Conservation (phyloP, 2,329 filamentous ascomycete species). For the Orbilia blumenaviensis region DNA sequence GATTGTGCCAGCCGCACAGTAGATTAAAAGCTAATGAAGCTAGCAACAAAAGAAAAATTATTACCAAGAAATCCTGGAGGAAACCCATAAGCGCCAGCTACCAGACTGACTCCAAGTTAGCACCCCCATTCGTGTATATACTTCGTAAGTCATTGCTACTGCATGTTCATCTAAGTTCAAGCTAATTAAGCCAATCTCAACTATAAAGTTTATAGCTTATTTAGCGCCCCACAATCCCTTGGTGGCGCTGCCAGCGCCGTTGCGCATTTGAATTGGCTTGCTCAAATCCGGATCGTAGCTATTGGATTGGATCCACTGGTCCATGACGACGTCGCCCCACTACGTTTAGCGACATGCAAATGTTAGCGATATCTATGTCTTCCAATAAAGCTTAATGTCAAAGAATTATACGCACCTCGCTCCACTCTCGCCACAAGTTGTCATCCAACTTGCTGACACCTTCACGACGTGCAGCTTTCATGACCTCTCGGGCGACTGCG, state of each 20-base stretch:
- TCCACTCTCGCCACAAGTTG: constrained; percentile 49
- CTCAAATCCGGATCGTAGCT: constrained; percentile 46
- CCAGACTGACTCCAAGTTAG: constrained; percentile 17
- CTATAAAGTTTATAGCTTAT: neutral
- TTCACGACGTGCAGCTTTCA: constrained; percentile 86
- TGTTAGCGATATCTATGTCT: constrained; percentile 21
- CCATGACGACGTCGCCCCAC: constrained; percentile 53
- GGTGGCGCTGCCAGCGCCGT: neutral
- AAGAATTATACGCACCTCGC: constrained; percentile 39
- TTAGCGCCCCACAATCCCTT: constrained; percentile 38
- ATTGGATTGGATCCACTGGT: constrained; percentile 50
- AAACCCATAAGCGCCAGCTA: constrained; percentile 6
- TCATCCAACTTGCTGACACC: constrained; percentile 59
- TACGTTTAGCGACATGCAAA: constrained; percentile 29
- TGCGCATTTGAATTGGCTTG: constrained; percentile 39
- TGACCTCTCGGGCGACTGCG: constrained; percentile 77
- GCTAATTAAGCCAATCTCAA: neutral
- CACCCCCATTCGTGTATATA: neutral
- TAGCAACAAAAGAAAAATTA: neutral
- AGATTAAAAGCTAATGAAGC: neutral
- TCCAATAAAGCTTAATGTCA: neutral
- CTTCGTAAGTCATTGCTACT: constrained; percentile 11
- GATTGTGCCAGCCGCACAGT: neutral
- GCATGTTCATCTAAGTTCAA: neutral
- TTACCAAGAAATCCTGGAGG: neutral